A percentile compares a stretch with the other conserved stretches of the same genome.
These are phyloP conservation scores for Suhomyces maxii DNA, from an alignment of 1,139 yeast genomes.

Conservation along the genomic window DNA sequence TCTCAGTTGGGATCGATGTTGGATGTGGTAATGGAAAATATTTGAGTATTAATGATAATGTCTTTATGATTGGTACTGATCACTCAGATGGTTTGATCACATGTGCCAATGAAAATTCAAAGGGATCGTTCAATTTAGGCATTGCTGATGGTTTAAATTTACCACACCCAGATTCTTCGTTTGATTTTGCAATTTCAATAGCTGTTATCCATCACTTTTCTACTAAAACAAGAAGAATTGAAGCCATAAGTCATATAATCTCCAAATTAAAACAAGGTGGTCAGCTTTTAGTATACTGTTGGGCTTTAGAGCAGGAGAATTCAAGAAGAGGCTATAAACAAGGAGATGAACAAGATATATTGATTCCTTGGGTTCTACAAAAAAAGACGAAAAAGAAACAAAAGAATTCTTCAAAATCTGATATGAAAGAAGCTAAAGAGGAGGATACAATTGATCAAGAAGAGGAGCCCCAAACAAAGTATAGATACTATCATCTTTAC, in stretches of 20 bases:
- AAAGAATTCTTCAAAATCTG: slow-evolving; percentile 13
- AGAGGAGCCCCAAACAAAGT: slow-evolving; percentile 47
- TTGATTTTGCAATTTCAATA: slow-evolving; percentile 91
- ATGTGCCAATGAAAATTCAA: slow-evolving; percentile 61
- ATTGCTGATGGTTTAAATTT: slow-evolving; percentile 75
- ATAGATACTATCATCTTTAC: slow-evolving; percentile 87
- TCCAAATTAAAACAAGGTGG: slow-evolving; percentile 61
- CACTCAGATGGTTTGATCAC: slow-evolving; percentile 72
- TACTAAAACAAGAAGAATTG: slow-evolving; percentile 73
- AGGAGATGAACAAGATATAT: slow-evolving; percentile 88
- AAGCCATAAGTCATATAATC: slow-evolving; percentile 70
- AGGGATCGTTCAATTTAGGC: slow-evolving; percentile 38
- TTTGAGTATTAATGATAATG: slow-evolving; percentile 63
- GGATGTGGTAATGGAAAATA: slow-evolving; percentile 99
- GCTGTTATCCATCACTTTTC: slow-evolving; percentile 97
- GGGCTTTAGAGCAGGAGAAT: slow-evolving; percentile 92
- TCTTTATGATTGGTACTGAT: slow-evolving; percentile 80
- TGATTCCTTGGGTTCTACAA: slow-evolving; percentile 92
- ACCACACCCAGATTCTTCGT: slow-evolving; percentile 60
- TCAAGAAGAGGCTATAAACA: slow-evolving; percentile 86
- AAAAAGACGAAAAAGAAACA: slow-evolving; percentile 33
- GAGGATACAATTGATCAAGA: slow-evolving; percentile 12
- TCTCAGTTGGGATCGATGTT: slow-evolving; percentile 60
- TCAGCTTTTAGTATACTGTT: slow-evolving; percentile 77
- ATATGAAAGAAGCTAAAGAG: neutral